A percentile compares a stretch with the other conserved stretches of the same genome.
phyloP scores from a whole-genome alignment of 2,329 filamentous ascomycete genomes.

The Colletotrichum chlorophyti region DNA sequence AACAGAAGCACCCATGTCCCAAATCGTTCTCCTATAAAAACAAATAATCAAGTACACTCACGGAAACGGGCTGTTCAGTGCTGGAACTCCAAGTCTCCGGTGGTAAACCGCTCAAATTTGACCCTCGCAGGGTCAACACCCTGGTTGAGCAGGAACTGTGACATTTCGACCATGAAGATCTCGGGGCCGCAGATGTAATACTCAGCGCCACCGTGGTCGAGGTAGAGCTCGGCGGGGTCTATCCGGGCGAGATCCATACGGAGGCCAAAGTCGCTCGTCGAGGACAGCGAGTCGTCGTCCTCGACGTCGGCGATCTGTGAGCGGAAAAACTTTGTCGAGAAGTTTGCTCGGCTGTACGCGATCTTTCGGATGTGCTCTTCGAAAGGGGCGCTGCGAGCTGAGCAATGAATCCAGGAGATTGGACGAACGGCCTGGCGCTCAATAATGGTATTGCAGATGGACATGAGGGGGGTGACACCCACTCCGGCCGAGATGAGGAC shows the following conservation, averaged over 20 bases:
- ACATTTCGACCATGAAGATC: conserved; percentile 60
- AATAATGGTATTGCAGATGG: conserved; percentile 64
- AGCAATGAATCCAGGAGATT: conserved; percentile 67
- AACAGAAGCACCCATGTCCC: neutral
- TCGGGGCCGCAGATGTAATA: conserved; percentile 63
- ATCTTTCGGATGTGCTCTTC: conserved; percentile 56
- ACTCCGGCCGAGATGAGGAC: conserved; percentile 69
- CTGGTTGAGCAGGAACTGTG: conserved; percentile 47
- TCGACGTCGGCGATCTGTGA: conserved; percentile 51
- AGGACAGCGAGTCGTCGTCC: conserved; percentile 50
- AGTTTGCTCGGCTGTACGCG: conserved; percentile 42
- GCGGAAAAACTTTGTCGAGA: conserved; percentile 55
- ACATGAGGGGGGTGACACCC: conserved; percentile 64
- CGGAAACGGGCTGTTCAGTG: too few relatives aligned
- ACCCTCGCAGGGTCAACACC: conserved; percentile 47
- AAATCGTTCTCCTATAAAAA: neutral
- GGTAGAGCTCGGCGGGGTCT: conserved; percentile 50
- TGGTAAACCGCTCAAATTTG: conserved; percentile 55
- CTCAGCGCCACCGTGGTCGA: conserved; percentile 53
- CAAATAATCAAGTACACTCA: neutral
- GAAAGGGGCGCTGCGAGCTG: conserved; percentile 56
- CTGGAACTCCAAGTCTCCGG: conserved; percentile 47
- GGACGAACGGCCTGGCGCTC: conserved; percentile 52
- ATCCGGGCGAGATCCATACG: conserved; percentile 55
- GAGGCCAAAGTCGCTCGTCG: conserved; percentile 48